Evolutionary conservation across 208 protist species (phyloP), one percentile per base, ranked within the genome.

Genomic region (Acanthamoeba triangularis): DNA sequence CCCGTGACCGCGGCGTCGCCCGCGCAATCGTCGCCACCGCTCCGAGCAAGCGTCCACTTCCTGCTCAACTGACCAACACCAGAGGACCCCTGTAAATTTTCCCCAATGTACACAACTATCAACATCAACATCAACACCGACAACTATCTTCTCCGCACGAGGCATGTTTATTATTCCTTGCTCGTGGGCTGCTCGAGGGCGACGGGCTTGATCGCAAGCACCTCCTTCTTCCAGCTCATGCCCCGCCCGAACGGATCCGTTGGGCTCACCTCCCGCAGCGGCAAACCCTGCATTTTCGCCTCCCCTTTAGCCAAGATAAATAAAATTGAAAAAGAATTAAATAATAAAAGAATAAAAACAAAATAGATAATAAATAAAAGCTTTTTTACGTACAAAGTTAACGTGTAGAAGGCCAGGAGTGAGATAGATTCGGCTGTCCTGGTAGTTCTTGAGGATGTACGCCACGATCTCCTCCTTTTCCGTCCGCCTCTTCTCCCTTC

Each of bases 151-250:
- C 49, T 52, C 7, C 59, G 3, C 23, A 63, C 23, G 18, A 63
- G 16, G 52, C 7, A 59, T 7, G 52, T 52, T 54, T 54, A 54
- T 54, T 54, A 6, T 20, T 54, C 49, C 0, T 54, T 11, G 7
- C 6, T 23, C 16, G 54, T 65, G 59, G 23, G 59, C 23, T 78
- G n/a, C 7, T n/a, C 69, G 16, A 78, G 69, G n/a, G 69, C 37
- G 69, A 78, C 69, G 8, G 80, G 37, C 44, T 59, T n/a, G 6
- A 18, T 6, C 25, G 80, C 80, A n/a, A 90, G 80, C 16, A 90
- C 80, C 41, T 90, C 49, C 41, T 90, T 90, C 80, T 90, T 90
- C 80, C 80, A 90, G n/a, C 80, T 90, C 80, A 90, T 90, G 14
- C 80, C 80, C 1, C 80, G 44, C 37, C 49, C 80, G 30, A 90